Evolutionary conservation across 139 green algal species (phyloP), one percentile per base, ranked within the genome.

Genomic region (Chlamydomonas sp.): DNA sequence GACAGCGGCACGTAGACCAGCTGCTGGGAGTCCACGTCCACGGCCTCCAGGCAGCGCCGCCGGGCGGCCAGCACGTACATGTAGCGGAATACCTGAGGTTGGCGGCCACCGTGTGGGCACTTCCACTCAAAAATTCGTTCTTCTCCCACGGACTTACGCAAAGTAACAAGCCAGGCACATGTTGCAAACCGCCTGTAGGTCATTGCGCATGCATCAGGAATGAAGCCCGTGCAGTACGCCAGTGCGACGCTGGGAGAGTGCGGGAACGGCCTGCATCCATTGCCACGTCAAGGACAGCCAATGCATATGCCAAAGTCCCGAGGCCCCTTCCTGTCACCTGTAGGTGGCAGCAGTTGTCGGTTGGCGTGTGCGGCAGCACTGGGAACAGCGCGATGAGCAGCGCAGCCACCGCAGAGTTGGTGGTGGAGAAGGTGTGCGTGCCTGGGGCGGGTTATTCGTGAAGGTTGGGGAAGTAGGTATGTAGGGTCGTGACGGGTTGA

Each of bases 381-480:
- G 98, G 98, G 91, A 95, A 99, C 59, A 99, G 91, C 9, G 98
- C 91, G 20, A 98, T 94, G 64, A 99, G 89, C 77, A 99, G 94
- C 64, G 94, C 93, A 2, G 98, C 97, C 20, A 98, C 92, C 31
- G 96, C 90, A 20, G 90, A 84, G 82, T 95, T 95, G 79, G 88
- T 91, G 69, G 94, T 98, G 62, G 79, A 91, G 69, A 99, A 97
- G 31, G 96, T 98, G 79, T 76, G 63, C 0, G 73, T 73, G 79
- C 97, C 91, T 88, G 73, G 16, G 7, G 31, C 9, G 15, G 67
- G 68, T 49, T 12, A 58, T 10, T 49, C 16, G 80, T 12, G 80
- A 17, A 68, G 14, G 59, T 59, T 10, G 57, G 15, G 57, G 77
- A 15, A 5, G 77, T 59, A 16, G 60, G 77, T 3, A 60, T 67